Evolutionary conservation across 2,329 filamentous ascomycete species (phyloP).

Genomic region (Ceratocystiopsis minuta): DNA sequence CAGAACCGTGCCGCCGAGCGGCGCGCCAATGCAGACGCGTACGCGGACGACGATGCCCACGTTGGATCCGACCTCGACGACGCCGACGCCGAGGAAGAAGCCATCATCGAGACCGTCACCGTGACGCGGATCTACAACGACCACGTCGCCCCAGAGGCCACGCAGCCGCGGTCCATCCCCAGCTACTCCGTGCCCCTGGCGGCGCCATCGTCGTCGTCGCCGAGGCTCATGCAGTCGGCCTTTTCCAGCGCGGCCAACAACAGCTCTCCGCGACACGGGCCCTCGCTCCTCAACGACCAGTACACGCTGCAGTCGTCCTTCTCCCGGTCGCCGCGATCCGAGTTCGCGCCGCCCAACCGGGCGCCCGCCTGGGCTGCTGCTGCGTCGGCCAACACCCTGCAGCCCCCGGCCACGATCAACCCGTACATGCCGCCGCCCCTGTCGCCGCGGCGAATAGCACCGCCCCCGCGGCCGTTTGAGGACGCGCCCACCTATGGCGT

Average conservation of each 20-base stretch:
- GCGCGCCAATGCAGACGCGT: background rate
- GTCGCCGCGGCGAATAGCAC: slow-evolving; percentile 35
- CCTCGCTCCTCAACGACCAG: slow-evolving; percentile 15
- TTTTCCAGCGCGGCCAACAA: slow-evolving; percentile 11
- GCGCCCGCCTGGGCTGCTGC: background rate
- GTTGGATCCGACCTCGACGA: slow-evolving; percentile 26
- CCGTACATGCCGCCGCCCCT: slow-evolving; percentile 54
- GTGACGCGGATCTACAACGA: too few species aligned
- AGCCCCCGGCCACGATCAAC: slow-evolving; percentile 29
- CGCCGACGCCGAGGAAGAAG: slow-evolving; percentile 6
- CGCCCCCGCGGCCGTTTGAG: background rate
- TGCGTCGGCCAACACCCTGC: slow-evolving; percentile 14
- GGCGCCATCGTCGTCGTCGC: slow-evolving; percentile 4
- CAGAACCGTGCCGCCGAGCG: background rate
- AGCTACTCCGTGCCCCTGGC: slow-evolving; percentile 12
- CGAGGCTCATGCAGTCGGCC: slow-evolving; percentile 12
- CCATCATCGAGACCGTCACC: background rate
- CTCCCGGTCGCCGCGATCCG: slow-evolving; percentile 28
- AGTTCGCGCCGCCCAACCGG: slow-evolving; percentile 9
- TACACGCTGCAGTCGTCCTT: slow-evolving; percentile 34
- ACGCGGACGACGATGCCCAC: slow-evolving; percentile 27
- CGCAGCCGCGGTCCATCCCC: slow-evolving; percentile 10
- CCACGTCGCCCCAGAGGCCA: background rate
- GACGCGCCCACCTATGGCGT: background rate
- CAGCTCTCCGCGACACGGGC: slow-evolving; percentile 11